Percentiles rank a stretch among this genome's conserved stretches.
These are phyloP conservation scores for Posidonia australis DNA, from an alignment of 106 monocot species.

Conservation along the genomic window DNA sequence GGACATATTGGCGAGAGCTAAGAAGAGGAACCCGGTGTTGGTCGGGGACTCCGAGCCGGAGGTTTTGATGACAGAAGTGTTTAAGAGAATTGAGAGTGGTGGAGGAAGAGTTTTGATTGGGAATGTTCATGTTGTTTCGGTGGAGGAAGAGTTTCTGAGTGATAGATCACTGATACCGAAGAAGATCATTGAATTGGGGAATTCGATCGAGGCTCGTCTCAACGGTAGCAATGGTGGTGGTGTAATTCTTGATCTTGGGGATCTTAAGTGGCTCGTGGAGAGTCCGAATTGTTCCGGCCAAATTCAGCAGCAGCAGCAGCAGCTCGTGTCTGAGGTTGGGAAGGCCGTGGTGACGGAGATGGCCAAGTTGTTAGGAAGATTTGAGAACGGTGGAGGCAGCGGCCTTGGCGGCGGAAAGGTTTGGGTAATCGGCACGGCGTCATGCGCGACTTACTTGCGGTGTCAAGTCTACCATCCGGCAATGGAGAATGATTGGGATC, in stretches of 20 bases:
- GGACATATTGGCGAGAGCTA: conserved; percentile 34
- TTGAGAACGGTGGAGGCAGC: no score
- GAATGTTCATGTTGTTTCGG: conserved; percentile 15
- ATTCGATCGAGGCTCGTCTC: conserved; percentile 8
- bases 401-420: no score
- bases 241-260: conserved; percentile 50
- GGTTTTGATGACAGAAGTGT: conserved; percentile 27
- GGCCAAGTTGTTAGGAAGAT: no score
- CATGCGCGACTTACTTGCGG: neutral
- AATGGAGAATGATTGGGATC: conserved; percentile 20
- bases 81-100: conserved; percentile 30
- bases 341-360: no score
- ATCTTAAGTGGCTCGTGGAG: no score
- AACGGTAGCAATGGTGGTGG: conserved; percentile 15
- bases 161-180: conserved; percentile 12
- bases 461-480: neutral
- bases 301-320: no score
- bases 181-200: conserved; percentile 17
- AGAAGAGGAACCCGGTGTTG: conserved; percentile 61
- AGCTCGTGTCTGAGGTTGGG: no score
- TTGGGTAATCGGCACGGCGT: neutral
- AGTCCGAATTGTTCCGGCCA: no score
- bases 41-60: conserved; percentile 54
- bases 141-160: conserved; percentile 10
- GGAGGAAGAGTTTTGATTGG: conserved; percentile 1